Evolutionary conservation across 2,329 filamentous ascomycete species (phyloP).

Genomic region (Claviceps sorghi): DNA sequence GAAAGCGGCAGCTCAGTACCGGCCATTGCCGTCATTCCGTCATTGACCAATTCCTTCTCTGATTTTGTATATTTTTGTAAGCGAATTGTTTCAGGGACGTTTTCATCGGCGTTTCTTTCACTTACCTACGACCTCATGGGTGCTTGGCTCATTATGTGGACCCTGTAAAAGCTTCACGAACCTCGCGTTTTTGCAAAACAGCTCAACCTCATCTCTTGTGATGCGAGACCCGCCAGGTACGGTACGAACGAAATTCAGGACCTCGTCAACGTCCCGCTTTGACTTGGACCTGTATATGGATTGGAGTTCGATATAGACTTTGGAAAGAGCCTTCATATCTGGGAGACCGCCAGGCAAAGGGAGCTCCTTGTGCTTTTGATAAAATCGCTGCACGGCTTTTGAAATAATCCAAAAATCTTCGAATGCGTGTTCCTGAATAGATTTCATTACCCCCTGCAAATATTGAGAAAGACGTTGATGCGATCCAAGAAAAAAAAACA

Average conservation of each 20-base stretch:
- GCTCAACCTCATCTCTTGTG: constrained; percentile 61
- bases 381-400: constrained; percentile 63
- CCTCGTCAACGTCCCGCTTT: constrained; percentile 60
- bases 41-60: constrained; percentile 41
- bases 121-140: constrained; percentile 42
- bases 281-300: constrained; percentile 88
- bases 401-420: constrained; percentile 79
- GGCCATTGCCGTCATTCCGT: constrained; percentile 33
- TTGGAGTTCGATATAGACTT: constrained; percentile 78
- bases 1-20: constrained; percentile 39
- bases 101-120: constrained; percentile 2
- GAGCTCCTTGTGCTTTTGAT: constrained; percentile 54
- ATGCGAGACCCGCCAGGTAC: constrained; percentile 37
- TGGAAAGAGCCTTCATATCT: constrained; percentile 94
- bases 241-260: constrained; percentile 48
- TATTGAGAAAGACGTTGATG: neutral
- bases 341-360: constrained; percentile 79
- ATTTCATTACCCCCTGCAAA: neutral
- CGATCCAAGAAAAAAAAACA: constrained; percentile 13
- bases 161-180: constrained; percentile 77
- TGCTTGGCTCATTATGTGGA: constrained; percentile 26
- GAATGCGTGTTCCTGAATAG: constrained; percentile 4
- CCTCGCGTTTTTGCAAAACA: constrained; percentile 89
- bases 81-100: neutral
- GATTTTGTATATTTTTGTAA: constrained; percentile 4